Conservation (phyloP, 2,329 filamentous ascomycete species). For the Phaeomoniella chlamydospora region DNA sequence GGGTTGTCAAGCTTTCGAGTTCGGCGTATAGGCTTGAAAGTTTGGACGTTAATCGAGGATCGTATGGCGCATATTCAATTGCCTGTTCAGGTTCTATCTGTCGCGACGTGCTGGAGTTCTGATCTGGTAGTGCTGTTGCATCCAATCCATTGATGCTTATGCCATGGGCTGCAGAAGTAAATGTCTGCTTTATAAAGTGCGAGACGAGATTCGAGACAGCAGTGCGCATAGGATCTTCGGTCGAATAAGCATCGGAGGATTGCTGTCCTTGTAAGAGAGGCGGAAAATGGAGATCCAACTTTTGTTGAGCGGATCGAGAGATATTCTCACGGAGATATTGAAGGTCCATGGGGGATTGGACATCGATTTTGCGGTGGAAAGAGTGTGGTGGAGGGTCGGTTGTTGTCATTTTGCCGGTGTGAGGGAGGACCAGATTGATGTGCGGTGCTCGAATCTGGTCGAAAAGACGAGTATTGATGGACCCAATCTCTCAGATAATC, state of each 20-base stretch:
- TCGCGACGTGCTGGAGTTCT: constrained; percentile 12
- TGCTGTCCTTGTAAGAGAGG: constrained; percentile 20
- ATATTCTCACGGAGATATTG: constrained; percentile 33
- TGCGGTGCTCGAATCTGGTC: neutral
- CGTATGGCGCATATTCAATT: constrained; percentile 31
- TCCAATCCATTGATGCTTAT: constrained; percentile 34
- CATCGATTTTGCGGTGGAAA: constrained; percentile 34
- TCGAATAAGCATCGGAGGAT: neutral
- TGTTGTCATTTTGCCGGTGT: too few relatives aligned
- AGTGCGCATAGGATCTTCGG: constrained; percentile 10
- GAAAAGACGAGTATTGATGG: too few relatives aligned
- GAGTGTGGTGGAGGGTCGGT: constrained; percentile 7
- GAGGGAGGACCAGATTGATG: neutral
- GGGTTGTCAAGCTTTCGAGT: constrained; percentile 30
- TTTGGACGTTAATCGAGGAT: constrained; percentile 24
- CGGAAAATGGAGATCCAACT: constrained; percentile 33
- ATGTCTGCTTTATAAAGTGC: constrained; percentile 29
- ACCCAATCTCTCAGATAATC: too few relatives aligned
- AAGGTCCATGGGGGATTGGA: constrained; percentile 34
- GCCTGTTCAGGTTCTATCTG: constrained; percentile 17
- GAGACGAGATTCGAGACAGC: constrained; percentile 8
- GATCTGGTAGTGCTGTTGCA: constrained; percentile 4
- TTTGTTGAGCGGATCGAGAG: constrained; percentile 26
- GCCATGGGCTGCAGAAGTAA: constrained; percentile 25
- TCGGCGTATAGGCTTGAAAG: constrained; percentile 31